These are phyloP conservation scores for Phytophthora fragariae DNA, from an alignment of 352 stramenopile genomes.

Conservation along the genomic window DNA sequence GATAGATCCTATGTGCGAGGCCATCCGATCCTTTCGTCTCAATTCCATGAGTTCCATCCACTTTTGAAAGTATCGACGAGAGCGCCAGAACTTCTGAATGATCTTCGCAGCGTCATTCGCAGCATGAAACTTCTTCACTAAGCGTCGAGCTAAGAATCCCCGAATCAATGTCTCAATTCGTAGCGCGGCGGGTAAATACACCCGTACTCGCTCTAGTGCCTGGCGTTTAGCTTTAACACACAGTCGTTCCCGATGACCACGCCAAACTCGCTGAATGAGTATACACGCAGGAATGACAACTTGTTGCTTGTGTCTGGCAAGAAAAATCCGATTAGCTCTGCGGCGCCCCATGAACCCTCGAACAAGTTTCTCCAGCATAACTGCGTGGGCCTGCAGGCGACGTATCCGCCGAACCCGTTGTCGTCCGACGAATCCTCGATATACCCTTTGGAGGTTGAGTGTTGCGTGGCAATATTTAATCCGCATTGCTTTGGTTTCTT, in stretches of 20 bases:
- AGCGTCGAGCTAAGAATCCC: constrained; percentile 60
- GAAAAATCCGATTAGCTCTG: constrained; percentile 50
- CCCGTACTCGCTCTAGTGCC: constrained; percentile 34
- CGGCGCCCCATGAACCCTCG: constrained; percentile 67
- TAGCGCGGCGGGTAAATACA: constrained; percentile 62
- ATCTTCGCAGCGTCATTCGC: constrained; percentile 39
- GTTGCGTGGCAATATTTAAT: constrained; percentile 38
- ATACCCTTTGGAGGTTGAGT: constrained; percentile 60
- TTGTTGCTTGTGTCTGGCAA: constrained; percentile 48
- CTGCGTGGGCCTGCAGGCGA: constrained; percentile 49
- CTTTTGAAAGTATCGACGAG: constrained; percentile 49
- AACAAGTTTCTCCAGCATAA: constrained; percentile 58
- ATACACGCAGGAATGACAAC: constrained; percentile 56
- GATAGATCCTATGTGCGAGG: constrained; percentile 67
- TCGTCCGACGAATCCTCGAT: constrained; percentile 55
- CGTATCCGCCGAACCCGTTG: constrained; percentile 53
- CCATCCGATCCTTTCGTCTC: constrained; percentile 62
- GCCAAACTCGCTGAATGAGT: constrained; percentile 66
- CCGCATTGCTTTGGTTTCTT: constrained; percentile 44
- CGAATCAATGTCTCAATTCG: constrained; percentile 59
- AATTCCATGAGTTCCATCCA: constrained; percentile 63
- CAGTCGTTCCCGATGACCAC: constrained; percentile 50
- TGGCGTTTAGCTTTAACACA: constrained; percentile 40
- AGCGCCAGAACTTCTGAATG: constrained; percentile 68
- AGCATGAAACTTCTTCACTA: constrained; percentile 41